phyloP scores from a whole-genome alignment of 1,139 yeast genomes.

The Hyphopichia pseudoburtonii region DNA sequence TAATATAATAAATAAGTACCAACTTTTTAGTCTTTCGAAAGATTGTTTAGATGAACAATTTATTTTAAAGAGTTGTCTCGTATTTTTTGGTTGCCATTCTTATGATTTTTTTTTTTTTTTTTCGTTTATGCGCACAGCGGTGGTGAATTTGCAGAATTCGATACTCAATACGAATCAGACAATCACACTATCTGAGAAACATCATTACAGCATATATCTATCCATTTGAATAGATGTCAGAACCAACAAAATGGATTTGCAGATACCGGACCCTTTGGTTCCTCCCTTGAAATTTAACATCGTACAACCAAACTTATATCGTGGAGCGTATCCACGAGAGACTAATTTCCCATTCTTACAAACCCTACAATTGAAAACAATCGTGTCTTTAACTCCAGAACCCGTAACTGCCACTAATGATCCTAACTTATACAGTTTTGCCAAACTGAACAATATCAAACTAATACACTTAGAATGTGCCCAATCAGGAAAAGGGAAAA shows the following conservation, averaged over 20 bases:
- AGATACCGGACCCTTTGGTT: constrained; percentile 46
- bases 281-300: constrained; percentile 82
- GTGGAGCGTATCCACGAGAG: constrained; percentile 87
- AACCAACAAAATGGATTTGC: constrained; percentile 12
- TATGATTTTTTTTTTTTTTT: no score
- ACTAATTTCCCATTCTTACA: constrained; percentile 72
- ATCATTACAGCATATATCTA: no score
- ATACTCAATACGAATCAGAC: neutral
- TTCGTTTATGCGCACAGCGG: no score
- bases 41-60: no score
- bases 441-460: constrained; percentile 44
- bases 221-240: neutral
- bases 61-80: no score
- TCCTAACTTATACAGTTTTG: constrained; percentile 50
- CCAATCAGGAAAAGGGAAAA: constrained; percentile 70
- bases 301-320: constrained; percentile 66
- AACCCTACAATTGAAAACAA: constrained; percentile 65
- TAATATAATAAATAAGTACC: no score
- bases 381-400: constrained; percentile 77
- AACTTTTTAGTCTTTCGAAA: no score
- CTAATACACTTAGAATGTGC: constrained; percentile 68
- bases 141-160: neutral
- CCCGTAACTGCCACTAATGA: constrained; percentile 61
- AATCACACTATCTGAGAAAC: no score
- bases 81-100: no score